phyloP scores from a whole-genome alignment of 768 basidiomycete species.

The Kwoniella mangroviensis region DNA sequence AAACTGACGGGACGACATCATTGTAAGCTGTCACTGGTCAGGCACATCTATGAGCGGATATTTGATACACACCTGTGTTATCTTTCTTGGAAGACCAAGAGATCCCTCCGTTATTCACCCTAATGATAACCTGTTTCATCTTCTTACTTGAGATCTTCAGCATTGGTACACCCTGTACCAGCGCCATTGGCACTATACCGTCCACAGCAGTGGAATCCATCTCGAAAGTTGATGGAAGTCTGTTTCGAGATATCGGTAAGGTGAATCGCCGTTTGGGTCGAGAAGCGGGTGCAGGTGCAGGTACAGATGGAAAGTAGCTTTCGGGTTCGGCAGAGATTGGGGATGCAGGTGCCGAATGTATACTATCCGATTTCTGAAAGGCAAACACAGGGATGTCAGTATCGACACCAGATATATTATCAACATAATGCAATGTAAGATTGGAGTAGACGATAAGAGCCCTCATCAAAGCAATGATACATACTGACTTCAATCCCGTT shows the following conservation, averaged over 20 bases:
- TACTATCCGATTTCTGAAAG: slow-evolving; percentile 5
- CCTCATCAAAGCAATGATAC: slow-evolving; percentile 32
- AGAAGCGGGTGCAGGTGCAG: slow-evolving; percentile 3
- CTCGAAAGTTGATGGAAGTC: neutral
- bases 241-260: slow-evolving; percentile 5
- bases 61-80: slow-evolving; percentile 10
- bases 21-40: neutral
- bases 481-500: slow-evolving; percentile 47
- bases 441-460: slow-evolving; percentile 2
- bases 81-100: slow-evolving; percentile 45
- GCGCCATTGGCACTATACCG: slow-evolving; percentile 26
- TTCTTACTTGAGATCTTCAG: slow-evolving; percentile 81
- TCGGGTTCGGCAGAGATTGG: slow-evolving; percentile 6
- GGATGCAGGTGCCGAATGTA: slow-evolving; percentile 1
- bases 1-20: slow-evolving; percentile 62
- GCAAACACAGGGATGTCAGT: neutral
- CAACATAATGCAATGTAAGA: slow-evolving; percentile 36
- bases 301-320: slow-evolving; percentile 10
- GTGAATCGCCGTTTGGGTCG: slow-evolving; percentile 2
- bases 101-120: slow-evolving; percentile 71
- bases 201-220: slow-evolving; percentile 14
- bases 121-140: slow-evolving; percentile 72
- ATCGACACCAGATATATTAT: slow-evolving; percentile 18
- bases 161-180: slow-evolving; percentile 63
- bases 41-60: neutral